Evolutionary conservation across 1,284 basidiomycete species (phyloP), one percentile per base, ranked within the genome.

Genomic region (Gomphus bonarii): DNA sequence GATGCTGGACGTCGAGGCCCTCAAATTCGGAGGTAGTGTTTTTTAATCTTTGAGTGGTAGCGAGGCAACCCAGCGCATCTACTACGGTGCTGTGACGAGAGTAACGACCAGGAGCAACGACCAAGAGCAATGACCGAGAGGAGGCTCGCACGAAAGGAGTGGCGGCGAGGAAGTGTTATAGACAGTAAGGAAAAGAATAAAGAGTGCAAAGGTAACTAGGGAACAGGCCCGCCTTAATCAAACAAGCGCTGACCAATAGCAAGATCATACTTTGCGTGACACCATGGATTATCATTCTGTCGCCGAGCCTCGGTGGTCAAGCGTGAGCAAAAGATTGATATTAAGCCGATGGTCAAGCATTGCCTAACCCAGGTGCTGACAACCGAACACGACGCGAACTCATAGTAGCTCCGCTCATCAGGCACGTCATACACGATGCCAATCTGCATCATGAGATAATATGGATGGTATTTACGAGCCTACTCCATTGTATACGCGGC

Each of bases 391-490:
- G 25, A 25, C 25, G 25, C 25, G 25, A 25, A 4, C 25, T 25
- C 25, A 25, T 25, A 25, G 4, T 25, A 25, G 25, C 25, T 25
- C 25, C 25, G 25, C 25, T 25, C 25, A 25, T 25, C 25, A 25
- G 25, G 25, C 25, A 25, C 4, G 25, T 25, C 25, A 3, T 25
- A 44, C 7, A 44, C 20, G 9, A 44, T n/a, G 18, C 8, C 38
- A 40, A 18, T 16, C 14, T 18, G 42, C 42, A 9, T 7, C 40
- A 20, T 20, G 40, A 44, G 28, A 48, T 9, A 48, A 48, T 10
- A 48, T 30, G 25, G 46, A 48, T 48, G 46, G 46, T 48, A 48
- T 48, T 48, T 48, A 48, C 46, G 46, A 48, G 46, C 46, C 28
- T 48, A 31, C 25, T 31, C 28, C 28, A 48, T 16, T 28, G 25